Conservation (phyloP, 441 rosid genomes). For the Eutrema salsugineum region DNA sequence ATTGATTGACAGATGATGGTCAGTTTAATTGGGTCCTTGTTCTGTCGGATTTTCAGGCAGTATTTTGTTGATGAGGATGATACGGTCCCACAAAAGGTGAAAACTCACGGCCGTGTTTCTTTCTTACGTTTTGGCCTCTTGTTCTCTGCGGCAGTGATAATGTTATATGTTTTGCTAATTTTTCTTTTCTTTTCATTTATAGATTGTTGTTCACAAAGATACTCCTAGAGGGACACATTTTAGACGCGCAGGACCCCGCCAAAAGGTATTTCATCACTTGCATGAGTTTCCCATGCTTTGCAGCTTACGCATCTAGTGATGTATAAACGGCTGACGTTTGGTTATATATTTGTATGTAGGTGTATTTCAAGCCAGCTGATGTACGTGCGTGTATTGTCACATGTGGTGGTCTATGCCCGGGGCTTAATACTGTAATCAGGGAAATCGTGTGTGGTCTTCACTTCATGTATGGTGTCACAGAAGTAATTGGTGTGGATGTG, state of each 20-base stretch:
- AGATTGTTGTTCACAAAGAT: slow-evolving; percentile 63
- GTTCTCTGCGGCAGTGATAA: neutral
- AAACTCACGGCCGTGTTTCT: neutral
- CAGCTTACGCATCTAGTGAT: neutral
- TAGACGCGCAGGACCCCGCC: slow-evolving; percentile 73
- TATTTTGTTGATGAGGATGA: slow-evolving; percentile 75
- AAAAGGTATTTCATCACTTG: slow-evolving; percentile 39
- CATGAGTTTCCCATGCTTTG: neutral
- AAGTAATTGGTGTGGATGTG: slow-evolving; percentile 76
- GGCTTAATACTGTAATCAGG: slow-evolving; percentile 88
- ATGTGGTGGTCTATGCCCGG: slow-evolving; percentile 94
- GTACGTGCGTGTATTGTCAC: slow-evolving; percentile 88
- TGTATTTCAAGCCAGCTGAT: slow-evolving; percentile 64
- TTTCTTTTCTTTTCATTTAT: neutral
- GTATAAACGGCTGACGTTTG: neutral
- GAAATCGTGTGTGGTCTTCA: slow-evolving; percentile 81
- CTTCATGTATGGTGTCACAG: slow-evolving; percentile 74
- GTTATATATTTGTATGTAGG: slow-evolving; percentile 33
- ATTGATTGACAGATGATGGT: neutral
- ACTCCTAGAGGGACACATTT: slow-evolving; percentile 66
- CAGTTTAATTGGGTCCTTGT: neutral
- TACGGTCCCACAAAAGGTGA: slow-evolving; percentile 63
- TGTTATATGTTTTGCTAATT: neutral
- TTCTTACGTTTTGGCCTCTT: neutral
- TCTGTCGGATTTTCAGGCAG: slow-evolving; percentile 52